phyloP scores from a whole-genome alignment of 495 filamentous ascomycete species.

The Parmelia sp. region DNA sequence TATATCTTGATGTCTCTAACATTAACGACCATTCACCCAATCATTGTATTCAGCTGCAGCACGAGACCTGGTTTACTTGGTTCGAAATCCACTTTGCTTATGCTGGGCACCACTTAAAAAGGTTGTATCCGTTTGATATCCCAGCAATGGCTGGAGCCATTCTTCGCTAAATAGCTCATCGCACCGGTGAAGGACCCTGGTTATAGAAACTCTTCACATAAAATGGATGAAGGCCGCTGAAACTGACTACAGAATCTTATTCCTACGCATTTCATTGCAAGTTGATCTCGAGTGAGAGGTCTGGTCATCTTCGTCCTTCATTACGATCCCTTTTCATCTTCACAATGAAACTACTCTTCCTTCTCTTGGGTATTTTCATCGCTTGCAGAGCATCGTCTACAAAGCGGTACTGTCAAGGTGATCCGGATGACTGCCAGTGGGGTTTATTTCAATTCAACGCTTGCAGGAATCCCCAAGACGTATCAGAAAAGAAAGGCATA shows the following conservation, averaged over 20 bases:
- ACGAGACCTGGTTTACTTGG: not conserved
- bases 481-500: constrained; percentile 2
- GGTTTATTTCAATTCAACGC: not conserved
- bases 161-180: not conserved
- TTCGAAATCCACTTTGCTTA: not conserved
- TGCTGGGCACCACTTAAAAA: not conserved
- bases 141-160: not conserved
- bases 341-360: not conserved
- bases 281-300: not conserved
- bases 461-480: not conserved
- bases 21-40: not conserved
- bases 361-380: not conserved
- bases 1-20: not conserved
- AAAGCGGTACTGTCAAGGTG: not conserved
- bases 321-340: no score
- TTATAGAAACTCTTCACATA: not conserved
- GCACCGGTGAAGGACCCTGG: not conserved
- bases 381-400: not conserved
- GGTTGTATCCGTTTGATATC: not conserved
- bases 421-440: not conserved
- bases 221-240: not conserved
- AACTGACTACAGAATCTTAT: not conserved
- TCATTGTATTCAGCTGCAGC: not conserved
- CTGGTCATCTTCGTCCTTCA: not conserved
- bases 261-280: not conserved